phyloP scores from a whole-genome alignment of 1,284 basidiomycete species.

The Xerocomus nothofagi region DNA sequence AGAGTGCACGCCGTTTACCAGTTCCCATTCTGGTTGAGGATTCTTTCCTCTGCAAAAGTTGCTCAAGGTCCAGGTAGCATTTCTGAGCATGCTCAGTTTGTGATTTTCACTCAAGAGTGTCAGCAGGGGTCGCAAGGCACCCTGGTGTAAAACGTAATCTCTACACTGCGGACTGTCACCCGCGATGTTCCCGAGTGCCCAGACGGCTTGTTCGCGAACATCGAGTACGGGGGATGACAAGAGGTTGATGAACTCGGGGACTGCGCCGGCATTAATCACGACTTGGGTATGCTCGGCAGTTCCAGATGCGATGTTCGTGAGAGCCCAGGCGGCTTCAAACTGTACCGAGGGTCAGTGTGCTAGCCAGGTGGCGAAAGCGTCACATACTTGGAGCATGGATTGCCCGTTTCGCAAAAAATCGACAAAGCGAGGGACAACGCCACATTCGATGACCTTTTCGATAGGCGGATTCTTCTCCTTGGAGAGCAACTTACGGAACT shows the following conservation, averaged over 20 bases:
- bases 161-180: conserved; percentile 94
- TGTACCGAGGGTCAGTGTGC: conserved; percentile 35
- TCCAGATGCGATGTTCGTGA: conserved; percentile 99
- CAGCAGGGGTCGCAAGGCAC: conserved; percentile 71
- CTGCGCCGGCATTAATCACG: conserved; percentile 92
- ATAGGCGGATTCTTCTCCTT: conserved; percentile 99
- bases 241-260: conserved; percentile 97
- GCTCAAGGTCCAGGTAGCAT: conserved; percentile 97
- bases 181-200: conserved; percentile 96
- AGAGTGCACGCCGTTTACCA: conserved; percentile 51
- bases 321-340: conserved; percentile 99
- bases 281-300: conserved; percentile 99
- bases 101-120: conserved; percentile 81
- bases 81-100: conserved; percentile 96
- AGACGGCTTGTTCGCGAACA: conserved; percentile 95
- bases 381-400: conserved; percentile 89
- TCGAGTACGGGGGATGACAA: conserved; percentile 86
- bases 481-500: conserved; percentile 97
- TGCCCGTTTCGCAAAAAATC: conserved; percentile 88
- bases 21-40: conserved; percentile 93
- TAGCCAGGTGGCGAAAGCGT: background rate
- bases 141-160: conserved; percentile 84
- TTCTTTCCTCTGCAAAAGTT: conserved; percentile 98
- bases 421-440: conserved; percentile 96
- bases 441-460: conserved; percentile 97